Percentiles rank a stretch among this genome's conserved stretches.
These are phyloP conservation scores for Metarhizium brunneum DNA, from an alignment of 2,329 filamentous ascomycete genomes.

Conservation along the genomic window DNA sequence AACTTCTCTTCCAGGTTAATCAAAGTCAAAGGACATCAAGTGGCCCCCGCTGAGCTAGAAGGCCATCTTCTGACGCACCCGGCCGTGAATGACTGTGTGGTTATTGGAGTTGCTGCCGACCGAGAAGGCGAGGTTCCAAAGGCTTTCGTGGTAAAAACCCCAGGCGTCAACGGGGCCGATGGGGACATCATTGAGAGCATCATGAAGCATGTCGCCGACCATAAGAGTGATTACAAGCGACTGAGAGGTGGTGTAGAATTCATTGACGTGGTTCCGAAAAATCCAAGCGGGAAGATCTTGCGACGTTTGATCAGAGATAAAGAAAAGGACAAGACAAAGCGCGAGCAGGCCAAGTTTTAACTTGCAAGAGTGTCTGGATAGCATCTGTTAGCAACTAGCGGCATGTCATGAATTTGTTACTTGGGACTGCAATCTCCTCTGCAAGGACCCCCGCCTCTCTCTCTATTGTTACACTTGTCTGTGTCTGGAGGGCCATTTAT, in stretches of 20 bases:
- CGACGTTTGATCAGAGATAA: conserved; percentile 37
- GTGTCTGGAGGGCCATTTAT: too few relatives aligned
- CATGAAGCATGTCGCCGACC: conserved; percentile 3
- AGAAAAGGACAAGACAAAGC: conserved; percentile 10
- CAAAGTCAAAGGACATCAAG: conserved; percentile 51
- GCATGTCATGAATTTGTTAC: too few relatives aligned
- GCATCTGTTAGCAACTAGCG: too few relatives aligned
- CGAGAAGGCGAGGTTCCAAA: conserved; percentile 48
- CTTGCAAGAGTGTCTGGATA: too few relatives aligned
- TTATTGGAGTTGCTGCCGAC: conserved; percentile 48
- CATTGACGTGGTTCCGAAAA: conserved; percentile 49
- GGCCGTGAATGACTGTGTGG: conserved; percentile 51
- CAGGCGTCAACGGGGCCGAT: conserved; percentile 5
- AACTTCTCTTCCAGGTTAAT: conserved; percentile 29
- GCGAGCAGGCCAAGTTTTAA: neutral
- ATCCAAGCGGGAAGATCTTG: conserved; percentile 48
- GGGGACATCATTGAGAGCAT: conserved; percentile 9
- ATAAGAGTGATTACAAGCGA: conserved; percentile 33
- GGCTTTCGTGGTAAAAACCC: conserved; percentile 46
- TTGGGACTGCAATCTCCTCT: too few relatives aligned
- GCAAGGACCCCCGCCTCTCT: too few relatives aligned
- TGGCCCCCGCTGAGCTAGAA: conserved; percentile 44
- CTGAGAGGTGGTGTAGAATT: conserved; percentile 41
- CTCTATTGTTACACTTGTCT: too few relatives aligned
- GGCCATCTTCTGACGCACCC: conserved; percentile 26